A percentile compares a stretch with the other conserved stretches of the same genome.
Conservation (phyloP, 192 early-diverging fungal species). For the Obelidium mucronatum region DNA sequence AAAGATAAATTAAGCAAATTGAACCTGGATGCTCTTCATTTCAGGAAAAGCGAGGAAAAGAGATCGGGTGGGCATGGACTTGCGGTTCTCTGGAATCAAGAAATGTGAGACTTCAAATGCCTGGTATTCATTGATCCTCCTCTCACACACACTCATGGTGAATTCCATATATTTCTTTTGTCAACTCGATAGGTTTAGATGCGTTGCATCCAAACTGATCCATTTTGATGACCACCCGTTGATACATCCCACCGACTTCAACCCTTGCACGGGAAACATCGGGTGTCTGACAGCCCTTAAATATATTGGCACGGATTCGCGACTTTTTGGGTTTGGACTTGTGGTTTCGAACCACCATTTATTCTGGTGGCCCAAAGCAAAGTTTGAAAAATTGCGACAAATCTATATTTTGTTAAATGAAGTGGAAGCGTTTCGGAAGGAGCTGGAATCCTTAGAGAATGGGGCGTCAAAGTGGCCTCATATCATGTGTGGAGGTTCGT, state of each 20-base stretch:
- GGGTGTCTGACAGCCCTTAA: not conserved
- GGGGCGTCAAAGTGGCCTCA: slow-evolving; percentile 26
- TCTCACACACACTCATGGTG: no score
- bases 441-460: not conserved
- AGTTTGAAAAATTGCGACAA: slow-evolving; percentile 47
- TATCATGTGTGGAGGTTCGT: slow-evolving; percentile 47
- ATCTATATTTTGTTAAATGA: slow-evolving; percentile 42
- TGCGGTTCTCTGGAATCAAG: not conserved
- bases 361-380: slow-evolving; percentile 46
- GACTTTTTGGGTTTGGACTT: slow-evolving; percentile 14
- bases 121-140: not conserved
- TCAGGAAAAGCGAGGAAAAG: not conserved
- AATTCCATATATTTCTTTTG: no score
- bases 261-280: not conserved
- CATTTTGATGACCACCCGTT: slow-evolving; percentile 12
- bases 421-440: not conserved
- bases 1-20: not conserved
- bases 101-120: not conserved
- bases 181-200: not conserved
- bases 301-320: not conserved
- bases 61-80: slow-evolving; percentile 5
- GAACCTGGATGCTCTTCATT: not conserved
- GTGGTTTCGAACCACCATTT: slow-evolving; percentile 52
- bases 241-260: slow-evolving; percentile 1
- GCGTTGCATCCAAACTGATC: not conserved